These are phyloP conservation scores for Cenchrus americanus DNA, from an alignment of 176 grass and related monocot species.

Conservation along the genomic window DNA sequence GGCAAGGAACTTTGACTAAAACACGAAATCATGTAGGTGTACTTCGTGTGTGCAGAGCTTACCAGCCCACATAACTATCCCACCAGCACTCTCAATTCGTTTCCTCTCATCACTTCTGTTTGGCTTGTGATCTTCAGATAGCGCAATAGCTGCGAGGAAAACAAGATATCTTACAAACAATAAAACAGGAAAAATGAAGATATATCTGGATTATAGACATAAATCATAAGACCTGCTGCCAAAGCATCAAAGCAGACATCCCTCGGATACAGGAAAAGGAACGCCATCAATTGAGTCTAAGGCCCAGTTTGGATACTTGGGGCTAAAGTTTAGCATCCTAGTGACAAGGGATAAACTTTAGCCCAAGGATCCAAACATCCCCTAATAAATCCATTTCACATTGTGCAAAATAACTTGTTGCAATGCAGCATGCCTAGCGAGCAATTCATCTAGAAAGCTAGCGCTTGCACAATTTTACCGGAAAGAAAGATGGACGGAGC, in stretches of 20 bases:
- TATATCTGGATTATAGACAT: constrained; percentile 23
- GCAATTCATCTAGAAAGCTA: not conserved
- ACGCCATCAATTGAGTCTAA: not conserved
- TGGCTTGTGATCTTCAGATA: constrained; percentile 96
- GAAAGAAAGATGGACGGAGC: not conserved
- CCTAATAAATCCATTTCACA: constrained; percentile 19
- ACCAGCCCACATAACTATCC: constrained; percentile 97
- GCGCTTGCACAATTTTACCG: not conserved
- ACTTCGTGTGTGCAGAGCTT: constrained; percentile 1
- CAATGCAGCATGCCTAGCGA: not conserved
- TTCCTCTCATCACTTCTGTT: constrained; percentile 96
- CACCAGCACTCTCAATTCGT: constrained; percentile 92
- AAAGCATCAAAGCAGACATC: constrained; percentile 15
- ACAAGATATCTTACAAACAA: constrained; percentile 35
- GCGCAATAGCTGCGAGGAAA: constrained; percentile 70
- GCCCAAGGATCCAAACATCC: too few species aligned
- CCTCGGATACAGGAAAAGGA: not conserved
- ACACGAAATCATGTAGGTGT: constrained; percentile 12
- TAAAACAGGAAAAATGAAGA: not conserved
- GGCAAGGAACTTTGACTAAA: not conserved
- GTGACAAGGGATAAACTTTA: too few species aligned
- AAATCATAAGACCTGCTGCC: not conserved
- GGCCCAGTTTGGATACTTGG: too few species aligned
- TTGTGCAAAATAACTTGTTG: not conserved
- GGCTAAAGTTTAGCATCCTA: too few species aligned